Evolutionary conservation across 2,329 filamentous ascomycete genomes (phyloP).

Genomic region (Epichloe brachyelytri): DNA sequence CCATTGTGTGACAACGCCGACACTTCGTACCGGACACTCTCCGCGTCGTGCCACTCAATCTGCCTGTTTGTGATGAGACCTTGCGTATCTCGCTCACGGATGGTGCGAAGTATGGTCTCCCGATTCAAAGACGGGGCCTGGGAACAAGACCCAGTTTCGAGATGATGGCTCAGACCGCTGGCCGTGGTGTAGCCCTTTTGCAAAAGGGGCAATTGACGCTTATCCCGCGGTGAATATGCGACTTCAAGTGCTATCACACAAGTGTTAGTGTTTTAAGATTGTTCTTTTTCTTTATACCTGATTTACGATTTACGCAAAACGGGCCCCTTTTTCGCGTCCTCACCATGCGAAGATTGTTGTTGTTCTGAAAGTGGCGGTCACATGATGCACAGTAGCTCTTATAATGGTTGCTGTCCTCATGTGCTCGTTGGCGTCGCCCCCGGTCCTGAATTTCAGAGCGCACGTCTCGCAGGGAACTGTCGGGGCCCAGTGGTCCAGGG

Average conservation of each 20-base stretch:
- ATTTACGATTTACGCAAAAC: not conserved
- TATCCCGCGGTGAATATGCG: constrained; percentile 32
- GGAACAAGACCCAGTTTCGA: constrained; percentile 40
- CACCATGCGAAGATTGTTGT: constrained; percentile 21
- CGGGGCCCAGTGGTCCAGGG: constrained; percentile 16
- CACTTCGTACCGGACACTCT: constrained; percentile 21
- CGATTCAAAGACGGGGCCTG: constrained; percentile 30
- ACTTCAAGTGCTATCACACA: constrained; percentile 38
- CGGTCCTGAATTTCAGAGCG: constrained; percentile 11
- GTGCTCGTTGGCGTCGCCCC: constrained; percentile 8
- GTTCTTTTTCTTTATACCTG: not conserved
- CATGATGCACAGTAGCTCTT: constrained; percentile 24
- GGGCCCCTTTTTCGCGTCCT: constrained; percentile 1
- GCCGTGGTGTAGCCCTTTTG: constrained; percentile 30
- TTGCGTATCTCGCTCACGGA: constrained; percentile 31
- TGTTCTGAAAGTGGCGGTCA: constrained; percentile 17
- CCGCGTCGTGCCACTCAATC: constrained; percentile 26
- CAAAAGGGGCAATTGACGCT: constrained; percentile 43
- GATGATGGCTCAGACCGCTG: constrained; percentile 38
- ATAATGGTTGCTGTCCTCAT: constrained; percentile 15
- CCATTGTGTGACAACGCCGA: constrained; percentile 31
- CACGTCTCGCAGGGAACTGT: constrained; percentile 12
- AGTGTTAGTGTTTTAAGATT: not conserved
- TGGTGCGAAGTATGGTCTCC: constrained; percentile 30
- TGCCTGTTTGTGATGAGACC: constrained; percentile 37